Conservation (phyloP, 2,329 filamentous ascomycete genomes). For the Epichloe glyceriae region DNA sequence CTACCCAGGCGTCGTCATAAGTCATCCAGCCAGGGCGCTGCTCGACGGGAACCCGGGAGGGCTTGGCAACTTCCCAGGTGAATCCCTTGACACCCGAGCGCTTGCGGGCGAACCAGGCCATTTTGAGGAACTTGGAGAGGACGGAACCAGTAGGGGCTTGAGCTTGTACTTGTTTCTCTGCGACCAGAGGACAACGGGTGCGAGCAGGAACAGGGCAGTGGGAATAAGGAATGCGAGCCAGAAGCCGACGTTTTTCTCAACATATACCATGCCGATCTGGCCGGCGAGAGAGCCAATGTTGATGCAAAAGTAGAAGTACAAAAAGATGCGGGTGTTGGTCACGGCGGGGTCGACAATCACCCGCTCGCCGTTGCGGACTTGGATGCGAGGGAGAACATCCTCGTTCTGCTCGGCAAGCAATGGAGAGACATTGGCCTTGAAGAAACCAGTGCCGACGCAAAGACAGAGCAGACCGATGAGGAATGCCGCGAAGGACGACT, state of each 20-base stretch:
- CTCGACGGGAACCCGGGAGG: slow-evolving; percentile 42
- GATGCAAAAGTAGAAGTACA: slow-evolving; percentile 46
- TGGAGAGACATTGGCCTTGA: slow-evolving; percentile 69
- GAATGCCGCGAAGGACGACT: slow-evolving; percentile 50
- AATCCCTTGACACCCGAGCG: slow-evolving; percentile 51
- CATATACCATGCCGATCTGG: slow-evolving; percentile 53
- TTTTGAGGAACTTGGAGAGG: slow-evolving; percentile 49
- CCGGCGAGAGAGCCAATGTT: slow-evolving; percentile 49
- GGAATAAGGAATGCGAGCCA: slow-evolving; percentile 60
- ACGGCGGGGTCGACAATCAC: slow-evolving; percentile 59
- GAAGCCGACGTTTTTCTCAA: slow-evolving; percentile 65
- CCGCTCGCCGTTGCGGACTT: slow-evolving; percentile 45
- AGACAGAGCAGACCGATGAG: slow-evolving; percentile 48
- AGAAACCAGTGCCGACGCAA: slow-evolving; percentile 59
- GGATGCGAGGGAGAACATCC: slow-evolving; percentile 43
- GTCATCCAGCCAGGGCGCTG: slow-evolving; percentile 61
- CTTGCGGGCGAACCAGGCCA: slow-evolving; percentile 49
- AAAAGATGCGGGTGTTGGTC: slow-evolving; percentile 55
- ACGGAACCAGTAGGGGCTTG: slow-evolving; percentile 60
- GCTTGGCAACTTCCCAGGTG: slow-evolving; percentile 57
- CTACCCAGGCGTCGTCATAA: slow-evolving; percentile 73
- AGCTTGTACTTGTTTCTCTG: slow-evolving; percentile 48
- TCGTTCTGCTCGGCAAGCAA: slow-evolving; percentile 59
- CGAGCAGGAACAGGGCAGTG: slow-evolving; percentile 49
- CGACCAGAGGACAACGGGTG: slow-evolving; percentile 48